phyloP scores from a whole-genome alignment of 768 basidiomycete species.

The Phaffia australis region DNA sequence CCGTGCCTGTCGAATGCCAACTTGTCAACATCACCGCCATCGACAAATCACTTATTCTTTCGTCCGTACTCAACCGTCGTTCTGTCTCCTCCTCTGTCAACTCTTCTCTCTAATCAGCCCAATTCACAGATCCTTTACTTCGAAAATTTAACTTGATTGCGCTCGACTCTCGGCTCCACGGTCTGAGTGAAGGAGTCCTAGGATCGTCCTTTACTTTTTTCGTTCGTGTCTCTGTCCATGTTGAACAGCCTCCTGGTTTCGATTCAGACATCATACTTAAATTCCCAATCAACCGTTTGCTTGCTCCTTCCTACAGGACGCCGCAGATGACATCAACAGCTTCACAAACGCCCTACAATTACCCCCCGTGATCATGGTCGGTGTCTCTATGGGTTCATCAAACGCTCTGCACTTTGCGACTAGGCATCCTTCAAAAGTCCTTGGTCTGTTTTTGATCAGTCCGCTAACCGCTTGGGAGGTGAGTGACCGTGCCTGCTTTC shows the following conservation, averaged over 20 bases:
- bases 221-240: not conserved
- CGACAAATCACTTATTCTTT: no score
- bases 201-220: slow-evolving; percentile 11
- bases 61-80: no score
- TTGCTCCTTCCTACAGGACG: slow-evolving; percentile 18
- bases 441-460: slow-evolving; percentile 19
- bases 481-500: not conserved
- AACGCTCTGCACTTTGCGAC: slow-evolving; percentile 15
- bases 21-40: not conserved
- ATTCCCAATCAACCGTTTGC: not conserved
- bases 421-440: slow-evolving; percentile 6
- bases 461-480: slow-evolving; percentile 17
- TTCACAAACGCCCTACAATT: slow-evolving; percentile 15
- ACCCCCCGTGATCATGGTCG: slow-evolving; percentile 21
- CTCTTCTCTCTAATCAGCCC: slow-evolving; percentile 3
- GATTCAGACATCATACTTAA: not conserved
- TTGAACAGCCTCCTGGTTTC: not conserved
- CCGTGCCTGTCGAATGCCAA: not conserved
- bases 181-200: slow-evolving; percentile 11
- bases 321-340: slow-evolving; percentile 16
- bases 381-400: slow-evolving; percentile 18
- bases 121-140: slow-evolving; percentile 12
- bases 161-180: slow-evolving; percentile 16
- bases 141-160: slow-evolving; percentile 17
- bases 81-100: not conserved